Evolutionary conservation across 2,329 filamentous ascomycete species (phyloP), one percentile per base, ranked within the genome.

Genomic region (Verticillium nubilum): DNA sequence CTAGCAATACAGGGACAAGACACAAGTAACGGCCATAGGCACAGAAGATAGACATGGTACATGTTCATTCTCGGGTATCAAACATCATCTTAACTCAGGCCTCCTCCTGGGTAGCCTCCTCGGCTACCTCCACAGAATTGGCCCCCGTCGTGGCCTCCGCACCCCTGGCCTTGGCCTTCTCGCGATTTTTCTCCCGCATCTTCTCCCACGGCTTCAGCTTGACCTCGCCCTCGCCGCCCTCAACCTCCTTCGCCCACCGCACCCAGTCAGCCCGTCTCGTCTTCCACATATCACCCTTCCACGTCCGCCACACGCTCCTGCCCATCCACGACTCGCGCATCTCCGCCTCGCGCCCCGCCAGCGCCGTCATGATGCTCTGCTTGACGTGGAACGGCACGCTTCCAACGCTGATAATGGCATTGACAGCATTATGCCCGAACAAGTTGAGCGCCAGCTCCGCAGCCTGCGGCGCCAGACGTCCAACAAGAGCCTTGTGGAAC

Each of bases 261-360:
- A 83, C 80, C 84, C 84, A 86, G 55, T 85, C 83, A 17, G 73
- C 69, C 55, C 78, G 71, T 50, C 79, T 73, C 54, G 78, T 79
- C 67, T 78, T 80, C 82, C 82, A 86, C 69, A 80, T 68, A 61
- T 86, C 83, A 13, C 82, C 83, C 69, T 79, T 80, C 83, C 83
- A 86, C 37, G 74, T 75, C 27, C 81, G 75, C 84, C 83, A 86
- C 9, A 83, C 80, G 59, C 78, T 81, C 9, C 83, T 73, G 0
- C 84, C 84, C 63, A 79, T 76, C 76, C 80, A 85, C 4, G 76
- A 78, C 50, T 82, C 77, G 15, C 83, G 75, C 35, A 86, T 73
- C 57, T 76, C 72, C 23, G 72, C 67, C 69, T 86, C 83, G 58
- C 76, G 73, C 35, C 74, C 68, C 3, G 75, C 79, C 2, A 86